Base-by-base conservation (phyloP, 169 alveolate species). In the Miamiensis avidus region DNA sequence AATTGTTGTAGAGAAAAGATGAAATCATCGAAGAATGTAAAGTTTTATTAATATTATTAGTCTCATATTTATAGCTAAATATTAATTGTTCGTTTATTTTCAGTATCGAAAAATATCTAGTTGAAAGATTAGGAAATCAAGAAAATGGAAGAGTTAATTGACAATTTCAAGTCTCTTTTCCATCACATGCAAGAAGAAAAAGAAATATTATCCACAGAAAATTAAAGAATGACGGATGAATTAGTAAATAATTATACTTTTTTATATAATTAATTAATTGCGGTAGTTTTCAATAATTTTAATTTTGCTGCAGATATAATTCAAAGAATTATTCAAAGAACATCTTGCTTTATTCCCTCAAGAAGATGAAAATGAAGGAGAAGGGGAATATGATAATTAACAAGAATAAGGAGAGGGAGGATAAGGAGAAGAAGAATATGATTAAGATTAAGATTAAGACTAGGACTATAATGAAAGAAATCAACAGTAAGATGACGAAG, bases 131-230 rank as follows among this genome's bases (percentile, higher is more conserved):
- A 49, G 64, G 84, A 79, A 79, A 79, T 49, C 64, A 49, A 79
- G 64, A 79, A 79, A 64, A 79, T 79, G 84, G 84, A 79, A 29
- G 74, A 79, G 29, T 79, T 79, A 34, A 79, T 79, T 11, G 84
- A 79, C 20, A 79, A 79, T n/a, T 79, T 79, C 30, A 79, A 79
- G 29, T 75, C 74, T 26, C 49, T 79, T 0, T 79, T 79, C 49
- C 64, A 65, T 29, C 84, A 79, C 25, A 79, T 79, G 33, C 34
- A 34, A 34, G 74, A 79, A 64, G 84, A 79, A 79, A 79, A 79
- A 31, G 76, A 79, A 49, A 79, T 79, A n/a, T 64, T 79, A 49
- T 29, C 33, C 0, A 30, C 31, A 34, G 84, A 79, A 79, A 79
- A 79, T 65, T 69, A 78, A 25, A 78, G 83, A 78, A 25, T 78